Conservation (phyloP, 768 basidiomycete species). For the Kwoniella sp. region DNA sequence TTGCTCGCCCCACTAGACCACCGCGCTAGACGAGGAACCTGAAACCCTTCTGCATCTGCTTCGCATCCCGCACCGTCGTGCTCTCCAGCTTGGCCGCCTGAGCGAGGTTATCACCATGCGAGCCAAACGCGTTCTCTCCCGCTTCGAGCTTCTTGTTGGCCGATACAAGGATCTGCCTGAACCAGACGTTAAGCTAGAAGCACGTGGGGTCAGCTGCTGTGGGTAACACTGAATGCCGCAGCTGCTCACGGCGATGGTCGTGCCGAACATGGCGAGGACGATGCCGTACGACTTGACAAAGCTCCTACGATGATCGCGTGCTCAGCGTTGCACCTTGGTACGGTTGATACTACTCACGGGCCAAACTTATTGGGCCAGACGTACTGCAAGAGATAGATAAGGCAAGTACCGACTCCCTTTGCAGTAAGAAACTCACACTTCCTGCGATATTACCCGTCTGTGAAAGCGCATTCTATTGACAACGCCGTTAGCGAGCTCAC, state of each 20-base stretch:
- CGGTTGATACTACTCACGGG: constrained; percentile 12
- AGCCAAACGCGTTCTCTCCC: constrained; percentile 26
- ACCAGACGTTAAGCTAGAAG: constrained; percentile 24
- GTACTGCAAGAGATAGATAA: constrained; percentile 8
- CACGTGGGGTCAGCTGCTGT: neutral
- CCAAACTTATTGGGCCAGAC: constrained; percentile 18
- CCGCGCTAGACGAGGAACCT: constrained; percentile 13
- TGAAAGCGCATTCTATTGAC: constrained; percentile 21
- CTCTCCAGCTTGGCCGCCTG: constrained; percentile 21
- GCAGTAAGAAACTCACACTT: constrained; percentile 5
- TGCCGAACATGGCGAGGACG: constrained; percentile 25
- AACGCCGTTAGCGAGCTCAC: neutral
- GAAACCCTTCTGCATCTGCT: constrained; percentile 30
- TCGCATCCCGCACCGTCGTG: constrained; percentile 24
- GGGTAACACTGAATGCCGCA: neutral
- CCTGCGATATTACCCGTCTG: constrained; percentile 30
- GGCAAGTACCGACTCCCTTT: neutral
- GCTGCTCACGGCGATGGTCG: constrained; percentile 19
- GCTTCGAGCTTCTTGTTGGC: constrained; percentile 22
- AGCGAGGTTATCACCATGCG: constrained; percentile 22
- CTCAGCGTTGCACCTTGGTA: neutral
- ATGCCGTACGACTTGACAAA: constrained; percentile 26
- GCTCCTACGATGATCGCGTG: constrained; percentile 2
- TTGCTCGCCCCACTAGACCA: neutral
- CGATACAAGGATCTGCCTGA: constrained; percentile 25